phyloP scores from a whole-genome alignment of 176 grass and related monocot genomes.

The Phragmites australis region DNA sequence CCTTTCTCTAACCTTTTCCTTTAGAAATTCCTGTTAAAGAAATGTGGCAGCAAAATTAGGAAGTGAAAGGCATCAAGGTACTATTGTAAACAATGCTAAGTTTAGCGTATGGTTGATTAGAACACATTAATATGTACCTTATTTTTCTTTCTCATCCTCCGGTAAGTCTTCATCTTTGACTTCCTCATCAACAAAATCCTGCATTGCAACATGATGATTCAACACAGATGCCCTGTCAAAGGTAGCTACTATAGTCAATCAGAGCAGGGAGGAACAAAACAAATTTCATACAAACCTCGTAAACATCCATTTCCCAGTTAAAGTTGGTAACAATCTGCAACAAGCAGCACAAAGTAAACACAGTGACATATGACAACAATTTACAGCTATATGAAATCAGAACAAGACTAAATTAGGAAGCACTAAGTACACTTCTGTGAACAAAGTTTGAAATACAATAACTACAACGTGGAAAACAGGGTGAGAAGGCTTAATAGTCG shows the following conservation, averaged over 20 bases:
- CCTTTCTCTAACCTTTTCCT: conserved; percentile 77
- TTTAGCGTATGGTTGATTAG: neutral
- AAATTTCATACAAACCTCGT: conserved; percentile 56
- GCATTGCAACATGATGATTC: conserved; percentile 22
- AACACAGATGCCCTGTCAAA: conserved; percentile 25
- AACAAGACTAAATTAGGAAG: conserved; percentile 4
- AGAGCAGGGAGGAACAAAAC: neutral
- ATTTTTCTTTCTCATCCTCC: conserved; percentile 83
- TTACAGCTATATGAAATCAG: neutral
- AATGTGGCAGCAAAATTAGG: conserved; percentile 10
- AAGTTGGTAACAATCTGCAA: conserved; percentile 86
- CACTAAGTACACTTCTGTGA: neutral
- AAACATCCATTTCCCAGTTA: conserved; percentile 79
- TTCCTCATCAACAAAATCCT: conserved; percentile 76
- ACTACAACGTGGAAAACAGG: conserved; percentile 2
- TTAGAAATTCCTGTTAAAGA: conserved; percentile 68
- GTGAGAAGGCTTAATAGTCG: neutral
- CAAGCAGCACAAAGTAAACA: conserved; percentile 31
- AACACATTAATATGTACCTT: conserved; percentile 44
- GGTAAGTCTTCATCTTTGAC: conserved; percentile 61
- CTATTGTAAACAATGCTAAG: neutral
- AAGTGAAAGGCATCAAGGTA: neutral
- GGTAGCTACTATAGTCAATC: neutral
- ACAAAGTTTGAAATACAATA: neutral
- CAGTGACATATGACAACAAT: conserved; percentile 18